Percentiles rank a stretch among this genome's conserved stretches.
Evolutionary conservation across 163 green algal species (phyloP).

Genomic region (Volvox carteri): DNA sequence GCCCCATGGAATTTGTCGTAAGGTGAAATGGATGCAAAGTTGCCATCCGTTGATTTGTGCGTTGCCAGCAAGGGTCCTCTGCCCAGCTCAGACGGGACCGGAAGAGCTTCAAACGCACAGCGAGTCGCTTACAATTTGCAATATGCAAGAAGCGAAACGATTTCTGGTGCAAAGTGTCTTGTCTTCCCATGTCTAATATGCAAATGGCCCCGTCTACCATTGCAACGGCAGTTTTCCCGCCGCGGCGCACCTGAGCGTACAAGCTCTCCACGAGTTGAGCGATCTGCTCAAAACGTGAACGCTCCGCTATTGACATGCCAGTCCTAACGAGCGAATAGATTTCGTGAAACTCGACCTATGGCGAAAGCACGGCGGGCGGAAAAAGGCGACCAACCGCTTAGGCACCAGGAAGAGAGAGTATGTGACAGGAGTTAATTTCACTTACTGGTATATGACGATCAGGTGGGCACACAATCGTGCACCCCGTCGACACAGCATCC

Average conservation of each 20-base stretch:
- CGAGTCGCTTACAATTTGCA: no score
- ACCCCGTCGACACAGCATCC: neutral
- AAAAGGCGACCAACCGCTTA: neutral
- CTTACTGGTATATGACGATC: constrained; percentile 57
- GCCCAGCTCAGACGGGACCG: no score
- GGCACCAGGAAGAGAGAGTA: neutral
- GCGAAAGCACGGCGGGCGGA: constrained; percentile 35
- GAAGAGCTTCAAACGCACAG: no score
- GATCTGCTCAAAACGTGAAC: constrained; percentile 51
- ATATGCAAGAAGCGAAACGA: no score
- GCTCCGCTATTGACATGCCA: constrained; percentile 36
- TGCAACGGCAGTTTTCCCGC: neutral
- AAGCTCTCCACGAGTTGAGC: constrained; percentile 55
- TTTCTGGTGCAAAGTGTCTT: no score
- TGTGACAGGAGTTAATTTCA: neutral
- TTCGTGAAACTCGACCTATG: constrained; percentile 55
- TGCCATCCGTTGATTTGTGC: no score
- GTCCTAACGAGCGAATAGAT: constrained; percentile 47
- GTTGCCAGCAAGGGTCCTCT: no score
- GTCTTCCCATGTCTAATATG: no score
- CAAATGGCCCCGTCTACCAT: no score
- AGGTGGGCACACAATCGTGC: constrained; percentile 50
- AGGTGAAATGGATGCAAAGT: no score
- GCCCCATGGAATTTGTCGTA: no score
- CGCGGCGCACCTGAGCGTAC: constrained; percentile 52